Evolutionary conservation across 495 filamentous ascomycete species (phyloP).

Genomic region (Ramalina peruviana): DNA sequence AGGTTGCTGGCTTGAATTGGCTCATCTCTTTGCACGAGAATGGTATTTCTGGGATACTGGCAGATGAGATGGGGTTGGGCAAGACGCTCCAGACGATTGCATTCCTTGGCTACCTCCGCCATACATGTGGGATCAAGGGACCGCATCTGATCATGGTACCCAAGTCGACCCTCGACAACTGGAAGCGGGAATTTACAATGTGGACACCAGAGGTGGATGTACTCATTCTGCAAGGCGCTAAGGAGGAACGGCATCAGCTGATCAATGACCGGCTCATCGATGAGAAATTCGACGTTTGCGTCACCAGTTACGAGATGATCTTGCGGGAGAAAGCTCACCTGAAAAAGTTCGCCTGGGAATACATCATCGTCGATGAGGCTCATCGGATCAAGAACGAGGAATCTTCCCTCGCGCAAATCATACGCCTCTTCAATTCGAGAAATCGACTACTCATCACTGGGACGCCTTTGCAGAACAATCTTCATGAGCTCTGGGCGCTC

Average conservation of each 20-base stretch:
- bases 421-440: conserved; percentile 90
- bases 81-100: conserved; percentile 84
- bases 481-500: conserved; percentile 98
- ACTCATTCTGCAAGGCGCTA: conserved; percentile 85
- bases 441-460: conserved; percentile 94
- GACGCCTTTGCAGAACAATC: conserved; percentile 94
- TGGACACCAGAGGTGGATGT: conserved; percentile 97
- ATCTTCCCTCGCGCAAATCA: conserved; percentile 91
- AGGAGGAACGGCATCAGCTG: conserved; percentile 77
- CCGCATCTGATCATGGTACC: conserved; percentile 93
- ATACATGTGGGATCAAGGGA: conserved; percentile 72
- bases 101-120: conserved; percentile 91
- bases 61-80: conserved; percentile 94
- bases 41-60: conserved; percentile 93
- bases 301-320: conserved; percentile 96
- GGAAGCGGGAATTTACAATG: conserved; percentile 82
- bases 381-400: conserved; percentile 99
- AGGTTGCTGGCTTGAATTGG: conserved; percentile 91
- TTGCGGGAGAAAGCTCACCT: conserved; percentile 87
- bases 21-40: conserved; percentile 97
- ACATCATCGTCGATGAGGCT: conserved; percentile 98
- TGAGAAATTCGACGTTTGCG: conserved; percentile 85
- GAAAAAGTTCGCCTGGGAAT: conserved; percentile 98
- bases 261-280: conserved; percentile 84
- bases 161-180: conserved; percentile 97